Evolutionary conservation across 2,329 filamentous ascomycete species (phyloP), one percentile per base, ranked within the genome.

Genomic region (Colletotrichum spaethianum): DNA sequence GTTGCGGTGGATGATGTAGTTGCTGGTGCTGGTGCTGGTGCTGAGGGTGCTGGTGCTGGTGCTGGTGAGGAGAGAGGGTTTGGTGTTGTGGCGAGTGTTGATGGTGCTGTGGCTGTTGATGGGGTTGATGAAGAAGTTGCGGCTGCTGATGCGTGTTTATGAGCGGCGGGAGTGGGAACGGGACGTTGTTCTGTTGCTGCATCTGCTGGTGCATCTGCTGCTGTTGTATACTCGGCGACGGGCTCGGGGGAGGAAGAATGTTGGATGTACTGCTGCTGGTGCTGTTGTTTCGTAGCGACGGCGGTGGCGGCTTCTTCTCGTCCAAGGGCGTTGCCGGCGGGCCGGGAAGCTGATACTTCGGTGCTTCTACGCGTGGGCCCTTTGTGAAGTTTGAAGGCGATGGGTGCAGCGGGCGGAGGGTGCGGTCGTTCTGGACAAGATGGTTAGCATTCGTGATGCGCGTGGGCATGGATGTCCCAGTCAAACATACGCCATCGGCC

Each of bases 401-500:
- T 14, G 67, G 55, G 28, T 74, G 75, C 8, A 77, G 61, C 44
- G 76, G 75, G 6, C 72, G 75, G 14, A 80, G 79, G 1, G 80
- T 74, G 16, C 79, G 77, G 28, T 83, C 81, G 66, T 77, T 81
- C 73, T 75, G 59, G 11, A 7, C 5, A n/a, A 11, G 48, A 12
- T 2, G 18, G 57, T 73, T 11, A 73, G 71, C 57, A 9, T 38
- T 23, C 20, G 3, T 5, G 33, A 44, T 26, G n/a, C 11, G 1
- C 18, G 33, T 5, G 31, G 1, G 4, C 33, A 3, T 12, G n/a
- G 4, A 28, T 26, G 20, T 18, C 4, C 18, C 8, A 28, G 52
- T 18, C 44, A 38, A 14, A 70, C 75, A 20, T 73, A 76, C 75
- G 67, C 86, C 85, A 61, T 88, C 86, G 9, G 85, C 85, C 87